phyloP scores from a whole-genome alignment of 352 stramenopile genomes.

The Plasmopara halstedii region DNA sequence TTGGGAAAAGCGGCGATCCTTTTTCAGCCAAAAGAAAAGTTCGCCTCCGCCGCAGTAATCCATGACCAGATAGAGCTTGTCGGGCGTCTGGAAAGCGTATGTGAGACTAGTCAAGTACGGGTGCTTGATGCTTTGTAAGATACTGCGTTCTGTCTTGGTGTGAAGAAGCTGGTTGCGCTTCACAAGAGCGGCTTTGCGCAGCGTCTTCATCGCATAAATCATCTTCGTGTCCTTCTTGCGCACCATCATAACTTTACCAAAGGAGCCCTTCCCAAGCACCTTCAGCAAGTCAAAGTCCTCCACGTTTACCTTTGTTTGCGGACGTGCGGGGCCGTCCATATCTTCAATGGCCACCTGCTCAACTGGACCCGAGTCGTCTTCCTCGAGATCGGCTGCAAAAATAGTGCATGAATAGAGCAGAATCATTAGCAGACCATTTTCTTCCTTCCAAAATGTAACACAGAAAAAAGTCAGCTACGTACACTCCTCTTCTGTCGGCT shows the following conservation, averaged over 20 bases:
- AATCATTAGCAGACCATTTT: neutral
- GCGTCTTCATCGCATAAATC: conserved; percentile 94
- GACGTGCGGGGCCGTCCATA: conserved; percentile 50
- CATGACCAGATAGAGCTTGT: conserved; percentile 93
- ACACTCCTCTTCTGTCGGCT: conserved; percentile 54
- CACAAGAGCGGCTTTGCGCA: conserved; percentile 89
- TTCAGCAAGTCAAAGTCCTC: conserved; percentile 92
- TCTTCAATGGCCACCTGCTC: conserved; percentile 82
- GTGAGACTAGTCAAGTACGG: conserved; percentile 85
- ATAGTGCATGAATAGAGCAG: conserved; percentile 4
- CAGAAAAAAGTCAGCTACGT: conserved; percentile 12
- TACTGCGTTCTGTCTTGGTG: conserved; percentile 91
- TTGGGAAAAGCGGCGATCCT: conserved; percentile 90
- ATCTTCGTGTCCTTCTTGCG: conserved; percentile 90
- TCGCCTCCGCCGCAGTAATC: conserved; percentile 93
- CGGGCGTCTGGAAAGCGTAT: conserved; percentile 86
- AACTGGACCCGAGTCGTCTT: conserved; percentile 71
- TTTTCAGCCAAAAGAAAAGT: conserved; percentile 95
- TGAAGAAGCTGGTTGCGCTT: conserved; percentile 92
- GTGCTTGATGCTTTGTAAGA: conserved; percentile 90
- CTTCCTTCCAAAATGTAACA: neutral
- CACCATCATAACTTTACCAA: conserved; percentile 96
- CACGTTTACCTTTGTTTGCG: conserved; percentile 80
- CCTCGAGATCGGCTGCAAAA: conserved; percentile 59
- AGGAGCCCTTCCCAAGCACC: conserved; percentile 92